These are phyloP conservation scores for Boletus fagicola DNA, from an alignment of 768 basidiomycete genomes.

Conservation along the genomic window DNA sequence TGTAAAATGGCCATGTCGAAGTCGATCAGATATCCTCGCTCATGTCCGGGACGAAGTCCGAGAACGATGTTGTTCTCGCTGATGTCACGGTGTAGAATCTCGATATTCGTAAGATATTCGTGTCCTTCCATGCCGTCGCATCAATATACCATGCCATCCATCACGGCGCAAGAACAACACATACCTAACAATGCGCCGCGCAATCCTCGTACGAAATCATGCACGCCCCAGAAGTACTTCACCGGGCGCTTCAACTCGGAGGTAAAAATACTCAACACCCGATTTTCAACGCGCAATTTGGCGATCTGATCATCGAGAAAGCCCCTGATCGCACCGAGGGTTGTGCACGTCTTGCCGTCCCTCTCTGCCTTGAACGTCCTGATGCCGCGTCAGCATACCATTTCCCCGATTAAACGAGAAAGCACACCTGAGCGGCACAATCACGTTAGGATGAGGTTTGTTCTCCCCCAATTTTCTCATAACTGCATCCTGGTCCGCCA, in stretches of 20 bases:
- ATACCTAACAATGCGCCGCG: constrained; percentile 16
- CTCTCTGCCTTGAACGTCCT: not conserved
- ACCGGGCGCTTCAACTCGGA: constrained; percentile 12
- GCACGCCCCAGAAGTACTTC: constrained; percentile 16
- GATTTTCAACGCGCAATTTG: not conserved
- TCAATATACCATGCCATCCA: not conserved
- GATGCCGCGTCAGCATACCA: not conserved
- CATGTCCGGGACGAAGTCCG: too few species aligned
- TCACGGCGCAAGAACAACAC: not conserved
- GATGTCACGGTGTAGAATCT: constrained; percentile 20
- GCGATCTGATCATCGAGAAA: not conserved
- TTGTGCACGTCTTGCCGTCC: not conserved
- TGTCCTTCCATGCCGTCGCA: constrained; percentile 6
- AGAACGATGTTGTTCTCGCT: constrained; percentile 38
- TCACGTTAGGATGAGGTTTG: not conserved
- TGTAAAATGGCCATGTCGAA: too few species aligned
- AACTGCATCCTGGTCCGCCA: not conserved
- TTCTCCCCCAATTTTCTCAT: not conserved
- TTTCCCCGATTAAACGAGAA: accelerated
- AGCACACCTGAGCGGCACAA: not conserved
- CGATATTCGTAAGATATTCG: constrained; percentile 13
- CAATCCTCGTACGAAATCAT: constrained; percentile 20
- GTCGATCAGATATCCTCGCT: too few species aligned
- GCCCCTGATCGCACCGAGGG: not conserved
- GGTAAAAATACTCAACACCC: not conserved